Base-by-base conservation (phyloP, 352 stramenopile species). In the Pythium rishiriense region DNA sequence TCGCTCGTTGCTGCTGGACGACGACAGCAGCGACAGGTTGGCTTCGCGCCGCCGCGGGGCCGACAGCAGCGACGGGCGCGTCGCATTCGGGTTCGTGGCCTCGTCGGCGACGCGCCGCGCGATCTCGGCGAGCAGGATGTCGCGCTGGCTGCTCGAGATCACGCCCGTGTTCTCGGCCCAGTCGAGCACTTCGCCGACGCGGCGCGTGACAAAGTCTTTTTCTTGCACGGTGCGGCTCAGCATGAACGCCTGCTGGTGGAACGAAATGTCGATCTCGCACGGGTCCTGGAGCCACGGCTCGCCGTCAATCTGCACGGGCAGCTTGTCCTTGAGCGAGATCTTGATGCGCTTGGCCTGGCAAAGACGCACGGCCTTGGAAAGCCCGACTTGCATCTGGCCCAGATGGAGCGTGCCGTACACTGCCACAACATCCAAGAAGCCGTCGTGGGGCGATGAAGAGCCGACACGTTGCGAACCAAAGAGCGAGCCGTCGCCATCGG, bases 381-480 rank as follows among this genome's bases (percentile, higher is more conserved):
- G 65, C 1, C 85, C 85, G 53, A 94, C 94, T 58, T 97, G 91
- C 74, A 98, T 97, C 70, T 98, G 93, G 11, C 95, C 95, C 4
- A 98, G 76, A 69, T 98, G 93, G 39, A 98, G 85, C 5, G 88
- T 94, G 52, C 93, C 93, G 51, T 97, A 96, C 52, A 98, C 85
- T 2, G 93, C 94, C 9, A 98, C 93, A 21, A 98, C 87, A 56
- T 98, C 95, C 51, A 98, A 70, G 35, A 97, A 73, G 17, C 93
- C 91, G 67, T 98, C 95, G 66, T 98, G 89, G 1, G 79, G 79
- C 22, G 83, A 93, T 21, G 85, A 89, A 10, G 79, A 68, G 0
- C 81, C 81, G 15, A 91, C 74, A 15, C 45, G 49, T 25, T 66
- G 57, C 22, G 45, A 56, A 62, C 29, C 62, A 35, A 43, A 72